A percentile compares a stretch with the other conserved stretches of the same genome.
Evolutionary conservation across 192 early-diverging fungal species (phyloP).

Genomic region (Coemansia aciculifera): DNA sequence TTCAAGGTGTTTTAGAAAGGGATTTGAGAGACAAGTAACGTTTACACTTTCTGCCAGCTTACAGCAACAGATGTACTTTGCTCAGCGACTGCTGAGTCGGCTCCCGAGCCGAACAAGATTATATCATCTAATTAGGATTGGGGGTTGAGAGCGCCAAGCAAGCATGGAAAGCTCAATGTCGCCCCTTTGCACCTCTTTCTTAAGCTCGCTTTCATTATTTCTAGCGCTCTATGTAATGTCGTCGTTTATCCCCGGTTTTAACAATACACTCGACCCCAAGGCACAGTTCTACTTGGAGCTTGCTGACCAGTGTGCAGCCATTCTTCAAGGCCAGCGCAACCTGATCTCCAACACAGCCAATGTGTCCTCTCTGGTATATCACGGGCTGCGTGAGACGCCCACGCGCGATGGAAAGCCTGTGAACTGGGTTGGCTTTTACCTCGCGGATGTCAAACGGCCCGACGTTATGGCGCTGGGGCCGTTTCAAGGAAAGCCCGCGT

Average conservation of each 20-base stretch:
- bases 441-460: slow-evolving; percentile 55
- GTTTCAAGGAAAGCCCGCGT: slow-evolving; percentile 90
- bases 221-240: slow-evolving; percentile 15
- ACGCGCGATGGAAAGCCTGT: slow-evolving; percentile 61
- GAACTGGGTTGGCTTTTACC: slow-evolving; percentile 83
- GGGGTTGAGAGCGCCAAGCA: too few species aligned
- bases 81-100: too few species aligned
- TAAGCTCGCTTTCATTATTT: not conserved
- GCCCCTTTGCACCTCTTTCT: not conserved
- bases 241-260: slow-evolving; percentile 47
- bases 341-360: slow-evolving; percentile 82
- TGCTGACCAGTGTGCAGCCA: slow-evolving; percentile 55
- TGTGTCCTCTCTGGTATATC: slow-evolving; percentile 75
- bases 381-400: slow-evolving; percentile 69
- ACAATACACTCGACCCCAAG: slow-evolving; percentile 54
- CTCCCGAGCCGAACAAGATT: not conserved
- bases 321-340: slow-evolving; percentile 72
- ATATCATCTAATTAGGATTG: not conserved
- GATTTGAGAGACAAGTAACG: not conserved
- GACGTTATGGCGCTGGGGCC: slow-evolving; percentile 72
- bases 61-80: too few species aligned
- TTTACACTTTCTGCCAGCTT: too few species aligned
- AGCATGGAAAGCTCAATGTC: too few species aligned
- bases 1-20: not conserved
- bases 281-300: slow-evolving; percentile 74